Base-by-base conservation (phyloP, 352 stramenopile genomes). In the Aphanomyces stellatus region DNA sequence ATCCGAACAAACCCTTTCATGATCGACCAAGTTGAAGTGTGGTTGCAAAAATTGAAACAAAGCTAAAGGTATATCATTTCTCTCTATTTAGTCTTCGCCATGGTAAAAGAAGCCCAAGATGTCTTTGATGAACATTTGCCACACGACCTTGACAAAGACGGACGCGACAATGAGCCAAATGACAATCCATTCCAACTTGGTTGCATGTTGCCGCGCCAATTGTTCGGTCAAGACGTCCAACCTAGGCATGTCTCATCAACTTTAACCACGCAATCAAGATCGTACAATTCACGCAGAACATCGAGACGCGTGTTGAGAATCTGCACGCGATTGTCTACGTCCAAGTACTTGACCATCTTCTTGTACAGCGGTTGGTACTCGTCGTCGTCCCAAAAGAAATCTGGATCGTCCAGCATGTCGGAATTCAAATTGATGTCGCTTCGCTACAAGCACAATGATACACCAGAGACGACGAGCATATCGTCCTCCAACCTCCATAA, bases 341-440 rank as follows among this genome's bases (percentile, higher is more conserved):
- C 92, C 35, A 98, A 74, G 69, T 98, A 98, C 71, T 92, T 88
- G 70, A 90, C 85, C 63, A 97, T 80, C 61, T 90, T 88, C 65
- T 92, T 82, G 76, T 98, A 98, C 51, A 94, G 65, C 5, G 91
- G 91, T 71, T 98, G 88, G 67, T 93, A 96, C 65, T 94, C 75
- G 69, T 98, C 88, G 49, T 96, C 82, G 69, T 98, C 90, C 93
- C 92, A 98, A 72, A 98, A 97, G 55, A 96, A 97, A 53, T 98
- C 91, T 1, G 92, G 92, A 40, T 95, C 95, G 69, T 97, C 90
- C 34, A 98, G 79, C 72, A 98, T 96, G 57, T 98, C 91, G 34
- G 86, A 96, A 65, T 98, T 95, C 27, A 98, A 70, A 62, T 98
- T 98, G 42, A 98, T 87, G 62, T 96, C 87, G 62, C 88, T 70